Base-by-base conservation (phyloP, 1,139 yeast genomes). In the Magnusiomyces ingens region DNA sequence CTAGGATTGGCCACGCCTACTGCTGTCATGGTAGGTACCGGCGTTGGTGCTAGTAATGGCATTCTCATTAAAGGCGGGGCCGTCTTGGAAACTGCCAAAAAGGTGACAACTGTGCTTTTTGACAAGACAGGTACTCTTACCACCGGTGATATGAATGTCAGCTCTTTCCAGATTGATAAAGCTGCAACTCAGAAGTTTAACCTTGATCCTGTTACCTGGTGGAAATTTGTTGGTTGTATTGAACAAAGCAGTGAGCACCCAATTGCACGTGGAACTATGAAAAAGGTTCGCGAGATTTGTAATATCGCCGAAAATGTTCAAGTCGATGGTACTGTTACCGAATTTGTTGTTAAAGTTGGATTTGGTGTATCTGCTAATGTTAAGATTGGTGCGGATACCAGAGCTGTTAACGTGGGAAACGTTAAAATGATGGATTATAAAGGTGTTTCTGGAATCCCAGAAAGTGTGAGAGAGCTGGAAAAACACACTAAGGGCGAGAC, bases 11-110 rank as follows among this genome's bases (percentile, higher is more conserved):
- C 97, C 8, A 95, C 99, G 0, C 99, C 99, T 0, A 93, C 99
- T 1, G 99, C 99, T 0, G 88, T 94, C 2, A 91, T 93, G 97
- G 99, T 93, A 3, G 99, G 98, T 5, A 91, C 98, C 1, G 99
- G 99, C 26, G 85, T 89, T 32, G 98, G 96, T 40, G 98, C 99
- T 0, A 71, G 80, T 12, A 76, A 89, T 68, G 99, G 99, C 26
- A 86, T 93, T 12, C 75, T 94, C 53, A 86, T 94, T 63, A 93
- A 93, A 69, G 96, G 98, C 50, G 99, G 98, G 22, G 95, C 86
- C 54, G 80, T 87, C 12, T 77, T 94, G 57, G 99, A 94, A 66
- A 77, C 74, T 52, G 85, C 95, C 6, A 80, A 80, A 62, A 71
- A 76, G 17, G 74, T 90, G 41, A 78, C 84, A 57, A 76, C 82